Evolutionary conservation across 2,329 filamentous ascomycete genomes (phyloP).

Genomic region (Pseudopyricularia javanii): DNA sequence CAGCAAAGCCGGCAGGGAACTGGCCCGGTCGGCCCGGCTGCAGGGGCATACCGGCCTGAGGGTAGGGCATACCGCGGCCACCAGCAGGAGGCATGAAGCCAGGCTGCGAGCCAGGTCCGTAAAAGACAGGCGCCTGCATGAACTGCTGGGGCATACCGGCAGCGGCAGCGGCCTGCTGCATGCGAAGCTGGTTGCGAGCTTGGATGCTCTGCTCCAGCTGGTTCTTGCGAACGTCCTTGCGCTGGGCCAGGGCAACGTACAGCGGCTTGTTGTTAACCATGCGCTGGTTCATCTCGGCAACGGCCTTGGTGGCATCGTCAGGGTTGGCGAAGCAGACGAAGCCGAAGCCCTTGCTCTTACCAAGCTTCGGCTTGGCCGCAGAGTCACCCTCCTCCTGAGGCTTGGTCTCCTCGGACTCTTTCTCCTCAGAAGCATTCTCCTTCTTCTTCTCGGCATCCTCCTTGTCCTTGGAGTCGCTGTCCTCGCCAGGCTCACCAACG

Average conservation of each 20-base stretch:
- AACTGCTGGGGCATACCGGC: conserved; percentile 79
- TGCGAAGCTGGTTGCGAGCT: conserved; percentile 94
- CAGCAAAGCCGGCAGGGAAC: conserved; percentile 69
- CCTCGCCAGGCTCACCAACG: conserved; percentile 42
- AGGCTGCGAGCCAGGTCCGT: conserved; percentile 70
- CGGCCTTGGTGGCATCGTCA: conserved; percentile 96
- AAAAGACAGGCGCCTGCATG: conserved; percentile 89
- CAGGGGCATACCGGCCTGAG: conserved; percentile 50
- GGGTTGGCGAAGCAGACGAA: conserved; percentile 99
- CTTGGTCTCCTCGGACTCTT: conserved; percentile 33
- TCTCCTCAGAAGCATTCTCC: conserved; percentile 27
- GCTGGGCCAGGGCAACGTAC: conserved; percentile 95
- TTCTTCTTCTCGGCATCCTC: conserved; percentile 35
- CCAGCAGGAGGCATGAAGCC: conserved; percentile 50
- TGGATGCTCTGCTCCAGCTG: conserved; percentile 99
- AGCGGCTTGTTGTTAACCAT: conserved; percentile 96
- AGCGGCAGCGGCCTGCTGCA: conserved; percentile 91
- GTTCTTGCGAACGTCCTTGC: conserved; percentile 98
- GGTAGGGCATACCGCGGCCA: conserved; percentile 56
- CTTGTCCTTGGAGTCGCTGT: conserved; percentile 37
- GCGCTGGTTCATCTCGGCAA: conserved; percentile 99
- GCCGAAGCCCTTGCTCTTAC: conserved; percentile 99
- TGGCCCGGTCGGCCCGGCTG: conserved; percentile 77
- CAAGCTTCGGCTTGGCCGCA: conserved; percentile 53
- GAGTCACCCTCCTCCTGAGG: conserved; percentile 45